Evolutionary conservation across 2,329 filamentous ascomycete genomes (phyloP), one percentile per base, ranked within the genome.

Genomic region (Lecanicillium sp.): DNA sequence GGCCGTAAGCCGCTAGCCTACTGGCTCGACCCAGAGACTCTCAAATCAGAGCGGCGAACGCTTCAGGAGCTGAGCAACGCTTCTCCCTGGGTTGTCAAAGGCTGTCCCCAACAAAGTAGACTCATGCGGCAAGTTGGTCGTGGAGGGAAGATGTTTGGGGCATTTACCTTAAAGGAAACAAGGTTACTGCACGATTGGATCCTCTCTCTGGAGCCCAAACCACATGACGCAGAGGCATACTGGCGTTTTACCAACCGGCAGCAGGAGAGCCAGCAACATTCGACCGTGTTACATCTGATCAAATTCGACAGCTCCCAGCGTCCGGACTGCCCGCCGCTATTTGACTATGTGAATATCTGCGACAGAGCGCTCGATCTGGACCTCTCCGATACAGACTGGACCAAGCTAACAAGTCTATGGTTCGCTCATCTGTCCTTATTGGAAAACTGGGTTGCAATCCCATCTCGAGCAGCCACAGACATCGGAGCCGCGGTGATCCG

Each of bases 71-170:
- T 40, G 30, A 19, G 37, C 12, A 22, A 14, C 11, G 38, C 38
- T n/a, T 35, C 30, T 18, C 29, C 40, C 17, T 71, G 66, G 67
- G 49, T 71, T 5, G 43, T 52, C 28, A 54, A 52, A 32, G 66
- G 66, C 9, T 46, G 58, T 25, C 61, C 61, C 37, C 33, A 45
- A 2, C 57, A 58, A 28, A 71, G 66, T 40, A 53, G 45, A 22
- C 52, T 71, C 4, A 48, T 69, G 2, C 58, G 54, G 28, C 65
- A 66, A 47, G 42, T 70, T 12, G 49, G 42, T 2, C 70, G 66
- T 65, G 57, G 59, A 25, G 68, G 67, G 5, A 61, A 55, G 33
- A 71, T 71, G 67, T 72, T 67, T 44, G 67, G 67, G 2, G 56
- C 64, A n/a, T 71, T 72, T 44, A 71, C 65, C 1, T 48, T 62